A percentile compares a stretch with the other conserved stretches of the same genome.
Conservation (phyloP, 108 stramenopile genomes). For the Nitzschia sp. region DNA sequence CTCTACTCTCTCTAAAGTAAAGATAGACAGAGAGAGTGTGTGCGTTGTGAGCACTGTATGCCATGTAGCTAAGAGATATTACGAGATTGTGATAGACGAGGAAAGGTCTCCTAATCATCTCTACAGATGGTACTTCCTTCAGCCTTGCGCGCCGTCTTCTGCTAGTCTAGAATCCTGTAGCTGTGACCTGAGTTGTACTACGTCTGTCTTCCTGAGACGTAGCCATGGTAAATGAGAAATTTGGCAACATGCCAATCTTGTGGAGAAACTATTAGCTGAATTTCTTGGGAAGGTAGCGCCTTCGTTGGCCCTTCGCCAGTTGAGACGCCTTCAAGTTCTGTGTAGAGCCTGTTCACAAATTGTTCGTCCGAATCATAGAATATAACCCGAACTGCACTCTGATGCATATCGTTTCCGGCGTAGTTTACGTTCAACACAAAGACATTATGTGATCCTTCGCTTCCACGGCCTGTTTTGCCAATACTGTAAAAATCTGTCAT, state of each 20-base stretch:
- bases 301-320: background rate
- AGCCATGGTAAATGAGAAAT: slow-evolving; percentile 22
- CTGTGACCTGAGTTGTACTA: too few species aligned
- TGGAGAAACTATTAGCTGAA: background rate
- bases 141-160: too few species aligned
- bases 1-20: too few species aligned
- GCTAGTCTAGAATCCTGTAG: too few species aligned
- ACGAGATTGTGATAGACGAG: too few species aligned
- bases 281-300: background rate
- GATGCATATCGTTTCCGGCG: slow-evolving; percentile 81
- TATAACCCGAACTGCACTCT: slow-evolving; percentile 71
- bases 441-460: slow-evolving; percentile 6
- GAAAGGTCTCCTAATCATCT: too few species aligned
- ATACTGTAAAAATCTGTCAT: slow-evolving; percentile 33
- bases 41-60: too few species aligned
- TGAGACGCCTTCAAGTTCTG: background rate
- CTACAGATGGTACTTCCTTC: too few species aligned
- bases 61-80: too few species aligned
- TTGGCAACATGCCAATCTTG: background rate
- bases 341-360: slow-evolving; percentile 14
- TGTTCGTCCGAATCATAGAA: slow-evolving; percentile 28
- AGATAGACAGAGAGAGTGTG: too few species aligned
- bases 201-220: too few species aligned
- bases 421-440: slow-evolving; percentile 84
- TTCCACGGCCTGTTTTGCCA: background rate